Evolutionary conservation across 305 asterid genomes (phyloP), one percentile per base, ranked within the genome.

Genomic region (Fraxinus velutina): DNA sequence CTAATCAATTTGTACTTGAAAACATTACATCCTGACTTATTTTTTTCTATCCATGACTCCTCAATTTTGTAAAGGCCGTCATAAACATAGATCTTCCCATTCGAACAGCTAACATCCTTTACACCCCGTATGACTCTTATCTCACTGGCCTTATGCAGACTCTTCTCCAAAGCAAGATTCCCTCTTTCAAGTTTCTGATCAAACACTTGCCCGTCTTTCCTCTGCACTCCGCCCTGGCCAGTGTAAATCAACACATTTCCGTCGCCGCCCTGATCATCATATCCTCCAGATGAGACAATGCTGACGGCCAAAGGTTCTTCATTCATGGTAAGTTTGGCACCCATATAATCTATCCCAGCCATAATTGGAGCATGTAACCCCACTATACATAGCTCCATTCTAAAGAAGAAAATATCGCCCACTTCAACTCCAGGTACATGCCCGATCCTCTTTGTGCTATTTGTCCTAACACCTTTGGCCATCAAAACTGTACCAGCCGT

Each of bases 141-240:
- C 72, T 94, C 97, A 82, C 91, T 93, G 73, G 84, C 94, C 15
- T 94, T 97, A 80, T 92, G 94, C 80, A 90, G 76, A 80, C 97
- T 94, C 87, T 91, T 94, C 71, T 93, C 97, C 76, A 94, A 86
- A 68, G 98, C 98, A 68, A 94, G 97, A 86, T 94, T 94, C 78
- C 98, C 98, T 84, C 96, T 86, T 84, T 94, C 97, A 15, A 94
- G 94, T 86, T 94, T 94, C 89, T 94, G 98, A 76, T 94, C 98
- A 27, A 84, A 89, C 93, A 88, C 85, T 82, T 81, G 89, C 17
- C 96, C 93, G 71, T 93, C 98, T 79, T 87, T 91, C 80, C 72
- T 21, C 72, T 62, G 72, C n/a, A 90, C 91, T 78, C 98, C 98
- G 47, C 98, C 98, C 71, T 91, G 96, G 73, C 98, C 98, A 33